Evolutionary conservation across 2,329 filamentous ascomycete genomes (phyloP).

Genomic region (Thelonectria rubi): DNA sequence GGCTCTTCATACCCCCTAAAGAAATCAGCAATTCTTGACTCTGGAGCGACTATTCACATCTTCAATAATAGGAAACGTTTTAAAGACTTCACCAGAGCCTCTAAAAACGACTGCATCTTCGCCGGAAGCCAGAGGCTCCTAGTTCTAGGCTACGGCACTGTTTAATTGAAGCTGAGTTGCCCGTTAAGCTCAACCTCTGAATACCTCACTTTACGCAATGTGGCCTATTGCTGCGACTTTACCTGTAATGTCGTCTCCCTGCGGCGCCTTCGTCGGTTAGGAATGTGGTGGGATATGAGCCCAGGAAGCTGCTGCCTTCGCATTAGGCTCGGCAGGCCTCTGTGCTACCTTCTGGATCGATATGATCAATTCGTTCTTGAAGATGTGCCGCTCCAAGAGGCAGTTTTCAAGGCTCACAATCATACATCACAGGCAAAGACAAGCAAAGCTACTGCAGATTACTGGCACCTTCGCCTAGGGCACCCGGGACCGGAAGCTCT

Average conservation of each 20-base stretch:
- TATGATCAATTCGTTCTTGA: background rate
- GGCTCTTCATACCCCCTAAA: background rate
- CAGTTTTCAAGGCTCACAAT: background rate
- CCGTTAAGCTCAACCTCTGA: background rate
- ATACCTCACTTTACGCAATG: background rate
- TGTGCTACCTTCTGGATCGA: background rate
- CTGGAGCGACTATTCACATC: background rate
- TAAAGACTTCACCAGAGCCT: background rate
- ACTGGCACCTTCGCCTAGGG: background rate
- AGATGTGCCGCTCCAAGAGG: background rate
- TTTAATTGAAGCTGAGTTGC: background rate
- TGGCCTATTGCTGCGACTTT: background rate
- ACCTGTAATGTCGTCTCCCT: background rate
- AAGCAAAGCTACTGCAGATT: background rate
- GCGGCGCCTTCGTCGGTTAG: background rate
- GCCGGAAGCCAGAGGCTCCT: background rate
- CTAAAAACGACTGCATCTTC: background rate
- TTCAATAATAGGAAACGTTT: background rate
- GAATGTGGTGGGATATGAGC: background rate
- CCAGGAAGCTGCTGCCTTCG: background rate
- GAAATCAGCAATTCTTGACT: background rate
- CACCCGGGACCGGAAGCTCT: background rate
- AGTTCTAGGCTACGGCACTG: background rate
- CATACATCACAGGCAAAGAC: background rate
- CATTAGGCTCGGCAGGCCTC: background rate